Evolutionary conservation across 768 basidiomycete species (phyloP).

Genomic region (Cyathus striatus): DNA sequence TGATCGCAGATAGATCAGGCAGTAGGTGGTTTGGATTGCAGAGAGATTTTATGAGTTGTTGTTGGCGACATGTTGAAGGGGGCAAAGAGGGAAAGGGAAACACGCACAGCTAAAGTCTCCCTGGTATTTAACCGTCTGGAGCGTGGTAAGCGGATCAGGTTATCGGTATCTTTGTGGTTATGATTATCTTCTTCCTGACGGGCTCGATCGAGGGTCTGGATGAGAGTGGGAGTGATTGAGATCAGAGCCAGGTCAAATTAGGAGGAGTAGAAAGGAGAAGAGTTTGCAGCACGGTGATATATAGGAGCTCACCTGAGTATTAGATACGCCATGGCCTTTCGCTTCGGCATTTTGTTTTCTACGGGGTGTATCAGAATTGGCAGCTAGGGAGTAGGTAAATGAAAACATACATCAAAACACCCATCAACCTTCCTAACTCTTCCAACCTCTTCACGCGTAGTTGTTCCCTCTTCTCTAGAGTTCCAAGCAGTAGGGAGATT

Average conservation of each 20-base stretch:
- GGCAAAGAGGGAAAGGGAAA: too few species aligned
- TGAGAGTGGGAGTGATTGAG: too few species aligned
- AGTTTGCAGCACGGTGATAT: too few species aligned
- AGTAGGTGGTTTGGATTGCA: too few species aligned
- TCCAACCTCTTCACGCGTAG: conserved; percentile 18
- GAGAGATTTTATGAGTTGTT: too few species aligned
- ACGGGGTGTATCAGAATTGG: neutral
- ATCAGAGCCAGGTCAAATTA: too few species aligned
- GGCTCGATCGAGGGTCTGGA: too few species aligned
- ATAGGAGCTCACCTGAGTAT: too few species aligned
- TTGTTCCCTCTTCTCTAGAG: conserved; percentile 18
- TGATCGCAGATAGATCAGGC: neutral
- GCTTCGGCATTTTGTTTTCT: neutral
- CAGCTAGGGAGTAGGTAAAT: too few species aligned
- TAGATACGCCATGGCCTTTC: neutral
- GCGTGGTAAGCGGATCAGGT: too few species aligned
- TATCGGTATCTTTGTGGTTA: neutral
- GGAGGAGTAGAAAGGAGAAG: too few species aligned
- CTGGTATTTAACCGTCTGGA: neutral
- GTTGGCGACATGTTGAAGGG: too few species aligned
- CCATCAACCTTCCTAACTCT: conserved; percentile 11
- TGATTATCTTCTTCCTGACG: conserved; percentile 2
- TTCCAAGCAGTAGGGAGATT: conserved; percentile 12
- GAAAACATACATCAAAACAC: conserved; percentile 10
- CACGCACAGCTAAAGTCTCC: neutral